These are phyloP conservation scores for Arabis hirsuta DNA, from an alignment of 345 rosid genomes.

Conservation along the genomic window DNA sequence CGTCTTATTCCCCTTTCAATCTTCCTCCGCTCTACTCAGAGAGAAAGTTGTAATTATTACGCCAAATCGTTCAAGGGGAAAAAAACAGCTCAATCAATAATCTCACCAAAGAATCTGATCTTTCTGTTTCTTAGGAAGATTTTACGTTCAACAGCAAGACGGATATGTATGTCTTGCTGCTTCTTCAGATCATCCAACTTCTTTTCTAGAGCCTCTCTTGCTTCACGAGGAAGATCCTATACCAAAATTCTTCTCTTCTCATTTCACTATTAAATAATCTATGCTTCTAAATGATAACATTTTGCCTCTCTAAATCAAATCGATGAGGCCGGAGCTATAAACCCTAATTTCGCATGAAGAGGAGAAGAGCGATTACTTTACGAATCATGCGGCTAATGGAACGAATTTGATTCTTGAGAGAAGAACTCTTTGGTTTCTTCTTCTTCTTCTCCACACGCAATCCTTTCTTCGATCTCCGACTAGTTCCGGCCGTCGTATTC, in stretches of 20 bases:
- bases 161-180: constrained; percentile 84
- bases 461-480: constrained; percentile 65
- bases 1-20: constrained; percentile 86
- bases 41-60: not conserved
- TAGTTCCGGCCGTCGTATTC: constrained; percentile 38
- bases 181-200: constrained; percentile 80
- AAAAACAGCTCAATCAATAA: too few species aligned
- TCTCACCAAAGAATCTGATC: constrained; percentile 92
- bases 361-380: constrained; percentile 15
- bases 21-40: constrained; percentile 78
- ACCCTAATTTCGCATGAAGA: constrained; percentile 4
- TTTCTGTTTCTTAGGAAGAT: constrained; percentile 86
- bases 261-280: not conserved
- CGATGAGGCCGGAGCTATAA: not conserved
- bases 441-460: constrained; percentile 69
- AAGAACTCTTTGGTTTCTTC: constrained; percentile 73
- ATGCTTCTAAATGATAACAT: not conserved
- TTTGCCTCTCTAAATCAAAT: constrained; percentile 2
- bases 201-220: constrained; percentile 68
- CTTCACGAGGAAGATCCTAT: constrained; percentile 76
- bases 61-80: too few species aligned
- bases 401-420: constrained; percentile 66
- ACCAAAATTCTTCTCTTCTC: not conserved
- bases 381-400: constrained; percentile 35
- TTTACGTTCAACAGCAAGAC: constrained; percentile 84